Base-by-base conservation (phyloP, 202 grass and related monocot species). In the Miscanthus sacchariflorus region DNA sequence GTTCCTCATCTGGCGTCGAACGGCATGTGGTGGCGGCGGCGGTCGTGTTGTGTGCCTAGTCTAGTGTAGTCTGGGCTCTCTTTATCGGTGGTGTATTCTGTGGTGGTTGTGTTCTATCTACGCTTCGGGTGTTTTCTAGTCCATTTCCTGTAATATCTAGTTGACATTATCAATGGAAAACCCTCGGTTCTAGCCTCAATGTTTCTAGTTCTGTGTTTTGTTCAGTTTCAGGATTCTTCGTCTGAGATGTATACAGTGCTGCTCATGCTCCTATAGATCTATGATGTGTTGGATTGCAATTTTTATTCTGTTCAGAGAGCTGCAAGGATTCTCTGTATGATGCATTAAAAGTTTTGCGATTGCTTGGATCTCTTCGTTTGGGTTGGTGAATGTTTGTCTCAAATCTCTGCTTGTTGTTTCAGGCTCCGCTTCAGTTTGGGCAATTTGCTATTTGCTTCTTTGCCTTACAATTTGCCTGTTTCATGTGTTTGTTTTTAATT, bases 111-210 rank as follows among this genome's bases (percentile, higher is more conserved):
- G 28, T 4, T 36, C 35, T 36, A 36, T 36, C 35, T 4, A 36
- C 35, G 35, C 35, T 36, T 36, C 5, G 35, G 2, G 44, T 11
- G 44, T 45, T 45, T 27, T 75, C 33, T 83, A 13, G 9, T 70
- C 14, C 4, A 14, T 48, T 4, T 68, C 0, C 11, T 87, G 84
- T 79, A 46, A 73, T 36, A 36, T 4, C 12, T 43, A 11, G 23
- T 39, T 54, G 4, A 23, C n/a, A 21, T 49, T 56, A 71, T 89
- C 77, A 84, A 84, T 90, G 39, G 38, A 25, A 71, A 72, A 39
- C 0, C 12, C 36, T 86, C 7, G 35, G 10, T 88, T 79, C 6
- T 77, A 48, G 40, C 9, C 11, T 17, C 69, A 15, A 11, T 33
- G 14, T 10, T 9, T 58, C 13, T 6, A 12, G 36, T 1, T 24